Conservation (phyloP, 257 asterid genomes). For the Solanum ossicruentum region DNA sequence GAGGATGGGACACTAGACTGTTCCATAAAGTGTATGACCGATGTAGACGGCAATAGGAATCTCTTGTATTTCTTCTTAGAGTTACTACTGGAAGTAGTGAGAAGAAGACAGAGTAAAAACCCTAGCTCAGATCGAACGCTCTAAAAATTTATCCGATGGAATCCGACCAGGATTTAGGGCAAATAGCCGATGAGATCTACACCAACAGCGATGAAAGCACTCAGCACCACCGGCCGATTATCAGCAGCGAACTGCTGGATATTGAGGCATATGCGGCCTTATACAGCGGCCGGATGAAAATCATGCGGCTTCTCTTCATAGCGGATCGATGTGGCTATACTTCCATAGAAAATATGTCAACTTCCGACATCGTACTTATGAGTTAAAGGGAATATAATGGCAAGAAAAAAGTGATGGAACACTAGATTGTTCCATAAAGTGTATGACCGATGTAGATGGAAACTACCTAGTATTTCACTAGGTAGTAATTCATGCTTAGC, state of each 20-base stretch:
- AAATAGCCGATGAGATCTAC: conserved; percentile 42
- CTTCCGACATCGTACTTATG: not conserved
- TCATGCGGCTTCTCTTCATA: conserved; percentile 44
- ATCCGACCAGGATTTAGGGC: conserved; percentile 42
- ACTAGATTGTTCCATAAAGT: not conserved
- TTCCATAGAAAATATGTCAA: conserved; percentile 11
- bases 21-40: not conserved
- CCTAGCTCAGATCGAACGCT: conserved; percentile 18
- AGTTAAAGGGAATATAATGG: not conserved
- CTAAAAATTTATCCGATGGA: conserved; percentile 33
- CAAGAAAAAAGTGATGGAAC: not conserved
- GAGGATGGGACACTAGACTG: not conserved
- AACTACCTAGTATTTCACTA: no score
- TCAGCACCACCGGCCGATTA: conserved; percentile 65
- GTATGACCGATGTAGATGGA: not conserved
- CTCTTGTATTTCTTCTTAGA: not conserved
- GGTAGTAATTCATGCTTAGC: not conserved
- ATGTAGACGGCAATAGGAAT: not conserved
- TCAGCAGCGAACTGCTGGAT: conserved; percentile 83
- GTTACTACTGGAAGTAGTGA: not conserved
- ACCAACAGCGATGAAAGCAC: conserved; percentile 40
- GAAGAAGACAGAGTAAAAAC: conserved; percentile 8
- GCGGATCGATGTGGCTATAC: conserved; percentile 51
- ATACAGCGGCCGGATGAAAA: conserved; percentile 80
- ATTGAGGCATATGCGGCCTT: conserved; percentile 85